Evolutionary conservation across 768 basidiomycete species (phyloP).

Genomic region (Lentinus tigrinus): DNA sequence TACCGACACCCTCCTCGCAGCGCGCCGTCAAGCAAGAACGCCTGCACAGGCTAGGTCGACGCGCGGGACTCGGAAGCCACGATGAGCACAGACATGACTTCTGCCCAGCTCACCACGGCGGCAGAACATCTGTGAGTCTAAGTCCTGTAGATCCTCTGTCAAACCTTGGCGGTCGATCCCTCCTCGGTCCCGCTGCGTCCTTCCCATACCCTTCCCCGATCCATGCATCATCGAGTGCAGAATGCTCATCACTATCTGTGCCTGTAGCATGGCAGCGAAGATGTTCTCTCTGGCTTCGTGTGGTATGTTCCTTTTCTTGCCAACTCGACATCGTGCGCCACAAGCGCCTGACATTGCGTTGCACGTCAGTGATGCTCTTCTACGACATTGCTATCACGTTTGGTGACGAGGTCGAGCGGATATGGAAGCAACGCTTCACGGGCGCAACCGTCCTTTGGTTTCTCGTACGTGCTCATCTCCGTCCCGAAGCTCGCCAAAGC

Average conservation of each 20-base stretch:
- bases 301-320: constrained; percentile 7
- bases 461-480: constrained; percentile 9
- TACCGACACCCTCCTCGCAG: background rate
- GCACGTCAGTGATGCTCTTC: constrained; percentile 18
- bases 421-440: constrained; percentile 25
- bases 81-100: constrained; percentile 10
- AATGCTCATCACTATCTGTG: background rate
- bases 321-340: background rate
- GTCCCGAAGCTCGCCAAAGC: background rate
- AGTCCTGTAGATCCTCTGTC: background rate
- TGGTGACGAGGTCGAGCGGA: constrained; percentile 22
- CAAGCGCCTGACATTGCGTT: background rate
- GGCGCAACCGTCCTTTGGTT: constrained; percentile 25
- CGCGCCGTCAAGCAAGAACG: constrained; percentile 6
- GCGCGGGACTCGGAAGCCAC: background rate
- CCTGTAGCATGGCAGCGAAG: constrained; percentile 17
- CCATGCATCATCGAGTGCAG: background rate
- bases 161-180: background rate
- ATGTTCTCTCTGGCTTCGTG: constrained; percentile 22
- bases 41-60: constrained; percentile 3
- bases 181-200: background rate
- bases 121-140: constrained; percentile 18
- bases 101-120: constrained; percentile 11
- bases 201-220: background rate
- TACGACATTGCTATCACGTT: constrained; percentile 23